A percentile compares a stretch with the other conserved stretches of the same genome.
phyloP scores from a whole-genome alignment of 495 filamentous ascomycete genomes.

The Aspergillus carlsbadensis region DNA sequence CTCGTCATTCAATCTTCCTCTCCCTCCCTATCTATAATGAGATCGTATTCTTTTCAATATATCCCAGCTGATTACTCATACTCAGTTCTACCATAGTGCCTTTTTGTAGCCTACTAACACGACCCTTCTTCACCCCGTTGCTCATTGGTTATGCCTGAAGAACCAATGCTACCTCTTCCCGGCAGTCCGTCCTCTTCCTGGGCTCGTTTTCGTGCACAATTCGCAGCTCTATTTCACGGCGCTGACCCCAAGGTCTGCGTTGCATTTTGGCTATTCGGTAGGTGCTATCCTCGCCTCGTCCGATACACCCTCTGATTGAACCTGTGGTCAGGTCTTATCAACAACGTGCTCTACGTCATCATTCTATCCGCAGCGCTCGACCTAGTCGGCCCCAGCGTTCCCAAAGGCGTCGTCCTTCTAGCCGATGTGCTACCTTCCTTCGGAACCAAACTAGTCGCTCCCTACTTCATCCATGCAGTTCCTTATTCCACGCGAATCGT shows the following conservation, averaged over 20 bases:
- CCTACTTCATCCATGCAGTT: conserved; percentile 87
- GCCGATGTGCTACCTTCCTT: conserved; percentile 91
- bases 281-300: conserved; percentile 12
- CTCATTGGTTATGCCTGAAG: conserved; percentile 20
- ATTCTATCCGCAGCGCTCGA: conserved; percentile 95
- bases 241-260: conserved; percentile 70
- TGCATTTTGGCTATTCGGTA: conserved; percentile 95
- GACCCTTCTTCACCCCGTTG: conserved; percentile 6
- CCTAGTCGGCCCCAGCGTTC: conserved; percentile 79
- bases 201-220: conserved; percentile 62
- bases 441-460: conserved; percentile 79
- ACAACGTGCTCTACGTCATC: conserved; percentile 97
- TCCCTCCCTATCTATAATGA: not conserved
- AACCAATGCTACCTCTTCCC: conserved; percentile 62
- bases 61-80: not conserved
- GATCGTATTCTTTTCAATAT: not conserved
- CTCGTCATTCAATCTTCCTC: not conserved
- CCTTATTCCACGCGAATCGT: conserved; percentile 76
- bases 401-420: conserved; percentile 89
- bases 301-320: not conserved
- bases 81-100: not conserved
- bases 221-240: conserved; percentile 62
- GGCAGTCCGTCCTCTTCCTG: conserved; percentile 74
- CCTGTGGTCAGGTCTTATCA: conserved; percentile 72
- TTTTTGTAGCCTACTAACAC: conserved; percentile 18